Base-by-base conservation (phyloP, 192 early-diverging fungal genomes). In the Phycomyces nitens region DNA sequence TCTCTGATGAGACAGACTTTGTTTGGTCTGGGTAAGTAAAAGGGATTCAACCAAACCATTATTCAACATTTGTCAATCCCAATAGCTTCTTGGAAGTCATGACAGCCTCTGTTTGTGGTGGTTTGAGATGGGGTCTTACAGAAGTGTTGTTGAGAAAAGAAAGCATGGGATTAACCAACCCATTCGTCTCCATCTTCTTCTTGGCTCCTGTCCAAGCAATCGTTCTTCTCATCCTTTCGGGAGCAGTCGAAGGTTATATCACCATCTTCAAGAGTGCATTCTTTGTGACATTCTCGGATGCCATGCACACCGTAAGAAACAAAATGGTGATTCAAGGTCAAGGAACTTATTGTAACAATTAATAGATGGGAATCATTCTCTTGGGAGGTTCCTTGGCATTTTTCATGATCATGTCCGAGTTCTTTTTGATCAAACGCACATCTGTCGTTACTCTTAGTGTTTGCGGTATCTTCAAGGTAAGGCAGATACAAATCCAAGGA, bases 101-200 rank as follows among this genome's bases (percentile, higher is more conserved):
- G 70, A 61, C 75, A 6, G 92, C 94, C 1, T 85, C 93, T 22
- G 83, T 89, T 0, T 77, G 94, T 60, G 84, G 91, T 62, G 95
- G 95, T n/a, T 72, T 96, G 51, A 84, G 95, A 38, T 96, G 94
- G 95, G 83, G 91, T 10, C 76, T 96, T 57, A 96, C 92, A 0
- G 92, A 96, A 66, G 77, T 96, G 5, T 72, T 98, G 14, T 72
- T 98, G 16, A 79, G 86, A 49, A 82, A 85, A 47, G 85, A 84
- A 56, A 75, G 77, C 51, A 83, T 92, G 62, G 91, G 92, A 40
- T 85, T 95, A 76, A 88, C 85, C 64, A 95, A 96, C 68, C 95
- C 95, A 0, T 72, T 96, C 16, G 93, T 91, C 11, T 89, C 94
- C 21, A 94, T 86, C 58, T 77, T 91, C 41, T 90, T 88, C 65